Percentiles rank a stretch among this genome's conserved stretches.
Conservation (phyloP, 2,329 filamentous ascomycete species). For the Ophiobolus disseminans region DNA sequence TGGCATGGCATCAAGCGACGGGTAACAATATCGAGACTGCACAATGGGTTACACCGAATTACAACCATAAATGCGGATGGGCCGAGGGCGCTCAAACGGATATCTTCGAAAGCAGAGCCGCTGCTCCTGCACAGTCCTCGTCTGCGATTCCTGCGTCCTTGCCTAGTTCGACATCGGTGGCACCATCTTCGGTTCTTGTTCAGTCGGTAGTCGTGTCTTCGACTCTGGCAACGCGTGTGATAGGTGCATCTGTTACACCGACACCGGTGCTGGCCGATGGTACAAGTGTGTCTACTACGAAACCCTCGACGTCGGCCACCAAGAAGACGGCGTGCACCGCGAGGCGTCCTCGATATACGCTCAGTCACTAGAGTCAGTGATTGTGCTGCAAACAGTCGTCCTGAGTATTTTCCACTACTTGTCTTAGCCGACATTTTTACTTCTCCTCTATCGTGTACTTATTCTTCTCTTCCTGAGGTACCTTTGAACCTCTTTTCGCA, state of each 20-base stretch:
- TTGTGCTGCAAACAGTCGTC: too few species aligned
- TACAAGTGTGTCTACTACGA: too few species aligned
- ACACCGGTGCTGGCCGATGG: too few species aligned
- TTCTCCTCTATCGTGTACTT: neutral
- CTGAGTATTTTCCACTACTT: too few species aligned
- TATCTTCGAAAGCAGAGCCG: conserved; percentile 23
- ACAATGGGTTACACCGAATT: conserved; percentile 22
- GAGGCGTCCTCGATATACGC: neutral
- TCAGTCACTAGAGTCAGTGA: too few species aligned
- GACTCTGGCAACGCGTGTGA: neutral
- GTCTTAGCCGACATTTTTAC: neutral
- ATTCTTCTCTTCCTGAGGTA: neutral
- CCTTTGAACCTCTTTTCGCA: too few species aligned
- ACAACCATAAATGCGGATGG: conserved; percentile 37
- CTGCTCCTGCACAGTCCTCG: neutral
- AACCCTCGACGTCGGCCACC: too few species aligned
- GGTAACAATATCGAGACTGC: conserved; percentile 35
- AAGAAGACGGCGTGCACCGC: neutral
- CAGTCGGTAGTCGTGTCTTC: neutral
- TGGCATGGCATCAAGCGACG: conserved; percentile 53
- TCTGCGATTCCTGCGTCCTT: neutral
- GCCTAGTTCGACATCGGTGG: neutral
- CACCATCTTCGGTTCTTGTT: neutral
- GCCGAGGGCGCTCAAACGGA: conserved; percentile 31
- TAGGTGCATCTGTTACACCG: neutral